These are phyloP conservation scores for Striga asiatica DNA, from an alignment of 257 asterid species.

Conservation along the genomic window DNA sequence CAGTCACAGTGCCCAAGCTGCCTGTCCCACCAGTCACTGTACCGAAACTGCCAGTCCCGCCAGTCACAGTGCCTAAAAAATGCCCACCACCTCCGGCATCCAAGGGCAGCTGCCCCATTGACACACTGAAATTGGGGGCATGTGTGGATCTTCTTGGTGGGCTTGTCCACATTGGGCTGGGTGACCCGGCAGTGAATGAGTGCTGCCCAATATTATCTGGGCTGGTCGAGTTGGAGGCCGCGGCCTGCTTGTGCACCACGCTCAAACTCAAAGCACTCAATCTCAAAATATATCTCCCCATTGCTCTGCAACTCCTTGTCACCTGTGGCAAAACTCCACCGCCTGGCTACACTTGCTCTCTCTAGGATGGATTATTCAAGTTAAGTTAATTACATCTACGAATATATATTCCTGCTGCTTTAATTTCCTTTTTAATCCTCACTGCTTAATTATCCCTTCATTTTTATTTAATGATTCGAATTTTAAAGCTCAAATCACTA, in stretches of 20 bases:
- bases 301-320: constrained; percentile 52
- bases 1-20: not conserved
- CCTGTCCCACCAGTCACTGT: constrained; percentile 6
- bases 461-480: too few species aligned
- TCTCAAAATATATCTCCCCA: constrained; percentile 41
- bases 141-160: constrained; percentile 51
- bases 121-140: constrained; percentile 39
- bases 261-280: constrained; percentile 55
- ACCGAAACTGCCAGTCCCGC: constrained; percentile 15
- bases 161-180: constrained; percentile 47
- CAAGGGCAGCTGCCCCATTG: constrained; percentile 38
- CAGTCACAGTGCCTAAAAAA: constrained; percentile 22
- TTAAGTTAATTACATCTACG: too few species aligned
- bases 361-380: too few species aligned
- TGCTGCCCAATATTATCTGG: constrained; percentile 47
- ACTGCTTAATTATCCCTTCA: too few species aligned
- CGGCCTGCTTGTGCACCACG: constrained; percentile 63
- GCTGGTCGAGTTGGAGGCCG: constrained; percentile 38
- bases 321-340: constrained; percentile 68
- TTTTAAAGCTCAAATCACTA: too few species aligned
- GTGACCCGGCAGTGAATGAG: constrained; percentile 34
- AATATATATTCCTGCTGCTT: too few species aligned
- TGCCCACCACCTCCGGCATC: constrained; percentile 20
- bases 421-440: too few species aligned
- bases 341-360: constrained; percentile 49